Evolutionary conservation across 169 alveolate genomes (phyloP).

Genomic region (Plasmodium yoelii): DNA sequence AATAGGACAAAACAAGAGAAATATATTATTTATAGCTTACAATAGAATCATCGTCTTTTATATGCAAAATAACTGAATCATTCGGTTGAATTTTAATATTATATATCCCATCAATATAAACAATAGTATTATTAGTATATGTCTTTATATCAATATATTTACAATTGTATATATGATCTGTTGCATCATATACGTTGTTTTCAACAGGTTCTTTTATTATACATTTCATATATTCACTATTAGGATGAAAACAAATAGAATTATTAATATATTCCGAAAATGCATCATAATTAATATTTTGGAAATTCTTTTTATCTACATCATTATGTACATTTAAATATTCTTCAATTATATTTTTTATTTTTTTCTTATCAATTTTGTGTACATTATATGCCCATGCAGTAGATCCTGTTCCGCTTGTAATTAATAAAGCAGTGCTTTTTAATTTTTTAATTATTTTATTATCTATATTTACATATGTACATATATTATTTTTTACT

Average conservation of each 20-base stretch:
- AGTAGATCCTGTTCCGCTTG: constrained; percentile 91
- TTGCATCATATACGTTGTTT: constrained; percentile 65
- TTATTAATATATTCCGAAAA: constrained; percentile 78
- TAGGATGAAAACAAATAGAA: constrained; percentile 80
- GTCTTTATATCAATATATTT: constrained; percentile 44
- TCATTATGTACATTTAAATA: constrained; percentile 31
- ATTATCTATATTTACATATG: constrained; percentile 82
- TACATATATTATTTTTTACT: constrained; percentile 77
- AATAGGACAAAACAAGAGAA: neutral
- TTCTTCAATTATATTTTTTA: constrained; percentile 79
- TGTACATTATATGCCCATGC: constrained; percentile 91
- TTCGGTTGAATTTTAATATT: constrained; percentile 60
- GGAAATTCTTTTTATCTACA: constrained; percentile 45
- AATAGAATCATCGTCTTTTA: constrained; percentile 47
- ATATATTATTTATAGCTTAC: constrained; percentile 35
- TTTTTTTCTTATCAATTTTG: constrained; percentile 77
- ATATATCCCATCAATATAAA: constrained; percentile 71
- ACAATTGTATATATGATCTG: constrained; percentile 52
- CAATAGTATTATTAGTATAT: constrained; percentile 69
- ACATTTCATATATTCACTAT: constrained; percentile 78
- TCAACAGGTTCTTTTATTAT: constrained; percentile 83
- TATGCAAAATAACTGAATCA: constrained; percentile 46
- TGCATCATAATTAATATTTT: constrained; percentile 67
- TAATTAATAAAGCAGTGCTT: constrained; percentile 82
- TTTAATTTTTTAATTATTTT: constrained; percentile 78